Percentiles rank a stretch among this genome's conserved stretches.
Evolutionary conservation across 2,329 filamentous ascomycete genomes (phyloP).

Genomic region (Paracorniculantispora psalliotae): DNA sequence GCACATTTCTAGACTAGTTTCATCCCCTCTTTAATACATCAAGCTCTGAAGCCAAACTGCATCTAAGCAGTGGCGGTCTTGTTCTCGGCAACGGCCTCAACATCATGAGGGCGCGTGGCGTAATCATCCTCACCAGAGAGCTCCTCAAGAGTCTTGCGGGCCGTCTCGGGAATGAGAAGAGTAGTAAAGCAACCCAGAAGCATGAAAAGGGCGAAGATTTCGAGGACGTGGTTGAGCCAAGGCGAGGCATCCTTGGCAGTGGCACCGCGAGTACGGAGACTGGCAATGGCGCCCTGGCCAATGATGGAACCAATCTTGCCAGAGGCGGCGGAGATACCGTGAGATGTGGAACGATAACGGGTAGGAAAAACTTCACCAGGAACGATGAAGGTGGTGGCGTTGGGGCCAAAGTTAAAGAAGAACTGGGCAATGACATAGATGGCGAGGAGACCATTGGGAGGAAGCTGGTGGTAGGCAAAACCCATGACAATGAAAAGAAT

Average conservation of each 20-base stretch:
- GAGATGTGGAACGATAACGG: conserved; percentile 51
- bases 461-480: conserved; percentile 53
- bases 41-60: neutral
- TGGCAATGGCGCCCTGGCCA: conserved; percentile 53
- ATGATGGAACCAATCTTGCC: conserved; percentile 55
- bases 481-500: conserved; percentile 59
- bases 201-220: conserved; percentile 76
- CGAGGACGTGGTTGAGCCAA: conserved; percentile 73
- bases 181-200: conserved; percentile 64
- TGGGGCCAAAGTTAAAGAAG: conserved; percentile 57
- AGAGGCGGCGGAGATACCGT: conserved; percentile 51
- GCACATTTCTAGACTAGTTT: neutral
- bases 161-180: conserved; percentile 68
- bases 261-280: conserved; percentile 44
- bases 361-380: conserved; percentile 54
- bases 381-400: conserved; percentile 53
- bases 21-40: neutral
- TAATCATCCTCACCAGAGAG: conserved; percentile 36
- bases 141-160: conserved; percentile 67
- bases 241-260: conserved; percentile 39
- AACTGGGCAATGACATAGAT: conserved; percentile 54
- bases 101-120: neutral
- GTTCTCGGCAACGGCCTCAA: neutral
- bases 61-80: neutral
- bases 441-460: conserved; percentile 48